Evolutionary conservation across 169 alveolate genomes (phyloP).

Genomic region (Plasmodium coatneyi): DNA sequence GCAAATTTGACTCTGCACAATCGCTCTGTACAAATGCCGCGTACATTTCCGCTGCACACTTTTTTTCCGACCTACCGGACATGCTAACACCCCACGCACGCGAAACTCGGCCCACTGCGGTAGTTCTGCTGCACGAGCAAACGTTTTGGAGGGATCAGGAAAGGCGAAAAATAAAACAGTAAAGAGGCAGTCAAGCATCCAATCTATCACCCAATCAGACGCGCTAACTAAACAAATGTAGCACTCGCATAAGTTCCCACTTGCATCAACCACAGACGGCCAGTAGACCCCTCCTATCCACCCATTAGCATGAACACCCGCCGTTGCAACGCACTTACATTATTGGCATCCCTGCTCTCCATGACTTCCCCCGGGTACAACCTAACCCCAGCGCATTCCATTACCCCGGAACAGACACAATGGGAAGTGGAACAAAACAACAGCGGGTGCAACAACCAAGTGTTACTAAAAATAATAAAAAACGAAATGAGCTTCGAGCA

Average conservation of each 20-base stretch:
- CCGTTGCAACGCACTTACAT: background rate
- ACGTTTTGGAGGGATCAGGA: background rate
- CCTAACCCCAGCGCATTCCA: background rate
- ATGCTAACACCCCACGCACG: background rate
- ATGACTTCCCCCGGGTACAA: background rate
- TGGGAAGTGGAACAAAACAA: background rate
- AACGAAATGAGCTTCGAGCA: constrained; percentile 16
- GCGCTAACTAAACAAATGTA: background rate
- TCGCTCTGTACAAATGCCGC: background rate
- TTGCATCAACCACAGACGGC: background rate
- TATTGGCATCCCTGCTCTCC: constrained; percentile 1
- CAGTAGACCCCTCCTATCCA: background rate
- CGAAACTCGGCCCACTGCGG: background rate
- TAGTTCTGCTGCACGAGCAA: background rate
- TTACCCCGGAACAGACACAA: background rate
- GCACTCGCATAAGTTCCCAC: background rate
- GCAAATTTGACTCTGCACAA: background rate
- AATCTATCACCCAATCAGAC: background rate
- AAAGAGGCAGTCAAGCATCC: background rate
- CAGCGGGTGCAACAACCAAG: constrained; percentile 12
- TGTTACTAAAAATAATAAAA: constrained; percentile 18
- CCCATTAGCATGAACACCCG: background rate
- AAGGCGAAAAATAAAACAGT: background rate
- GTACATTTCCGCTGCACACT: too few relatives aligned
- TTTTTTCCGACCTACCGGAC: too few relatives aligned